Evolutionary conservation across 108 stramenopile species (phyloP).

Genomic region (Cylindrotheca closterium): DNA sequence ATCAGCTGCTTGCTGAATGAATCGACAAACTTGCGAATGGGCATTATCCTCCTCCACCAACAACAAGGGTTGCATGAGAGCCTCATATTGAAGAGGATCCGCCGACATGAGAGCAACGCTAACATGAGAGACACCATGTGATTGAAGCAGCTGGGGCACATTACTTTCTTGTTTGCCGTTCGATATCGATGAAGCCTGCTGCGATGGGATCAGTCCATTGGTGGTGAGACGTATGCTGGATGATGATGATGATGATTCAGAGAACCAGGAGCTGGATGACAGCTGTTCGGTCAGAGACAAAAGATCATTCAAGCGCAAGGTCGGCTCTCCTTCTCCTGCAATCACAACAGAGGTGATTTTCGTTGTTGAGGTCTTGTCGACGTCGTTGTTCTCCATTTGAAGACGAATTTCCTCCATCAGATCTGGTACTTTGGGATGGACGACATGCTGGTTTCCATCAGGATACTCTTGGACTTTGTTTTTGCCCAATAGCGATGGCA

Average conservation of each 20-base stretch:
- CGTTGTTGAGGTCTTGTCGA: no score
- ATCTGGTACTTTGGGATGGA: neutral
- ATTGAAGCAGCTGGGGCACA: conserved; percentile 7
- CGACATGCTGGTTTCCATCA: conserved; percentile 6
- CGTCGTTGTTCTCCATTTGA: neutral
- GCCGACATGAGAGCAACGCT: conserved; percentile 51
- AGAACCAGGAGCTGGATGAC: neutral
- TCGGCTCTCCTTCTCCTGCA: conserved; percentile 78
- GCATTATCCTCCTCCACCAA: neutral
- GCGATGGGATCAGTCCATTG: conserved; percentile 37
- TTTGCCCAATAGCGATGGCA: conserved; percentile 13
- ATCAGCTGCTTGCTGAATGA: conserved; percentile 42
- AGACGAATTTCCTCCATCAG: conserved; percentile 37
- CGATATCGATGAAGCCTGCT: no score
- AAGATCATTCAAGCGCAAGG: conserved; percentile 59
- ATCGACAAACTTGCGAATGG: conserved; percentile 55
- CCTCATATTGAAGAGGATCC: conserved; percentile 37
- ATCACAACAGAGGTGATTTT: conserved; percentile 67
- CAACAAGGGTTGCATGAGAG: conserved; percentile 32
- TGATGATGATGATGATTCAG: neutral
- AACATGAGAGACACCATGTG: conserved; percentile 21
- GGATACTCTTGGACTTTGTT: neutral
- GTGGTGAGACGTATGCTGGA: conserved; percentile 40
- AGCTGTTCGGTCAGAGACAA: conserved; percentile 24
- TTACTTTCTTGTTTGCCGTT: neutral